Conservation (phyloP, 768 basidiomycete genomes). For the Lentinula raphanica region DNA sequence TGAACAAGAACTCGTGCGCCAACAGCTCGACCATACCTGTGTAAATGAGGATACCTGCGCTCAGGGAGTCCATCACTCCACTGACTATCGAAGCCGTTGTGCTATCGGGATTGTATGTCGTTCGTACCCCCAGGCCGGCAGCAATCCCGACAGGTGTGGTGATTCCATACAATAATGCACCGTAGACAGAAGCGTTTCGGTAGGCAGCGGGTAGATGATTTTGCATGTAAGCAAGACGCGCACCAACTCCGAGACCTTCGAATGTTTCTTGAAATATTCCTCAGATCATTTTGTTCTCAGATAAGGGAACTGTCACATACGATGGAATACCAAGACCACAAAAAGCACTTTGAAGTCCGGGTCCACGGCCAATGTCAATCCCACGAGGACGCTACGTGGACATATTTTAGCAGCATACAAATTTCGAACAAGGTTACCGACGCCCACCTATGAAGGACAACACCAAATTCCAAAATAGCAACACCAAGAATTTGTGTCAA, state of each 20-base stretch:
- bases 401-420: constrained; percentile 5
- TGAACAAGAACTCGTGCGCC: constrained; percentile 94
- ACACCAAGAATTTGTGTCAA: constrained; percentile 81
- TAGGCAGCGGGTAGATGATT: constrained; percentile 43
- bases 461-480: constrained; percentile 91
- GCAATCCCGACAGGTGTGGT: constrained; percentile 90
- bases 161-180: constrained; percentile 62
- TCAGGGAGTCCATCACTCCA: constrained; percentile 80
- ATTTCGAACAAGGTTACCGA: background rate
- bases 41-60: constrained; percentile 84
- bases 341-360: constrained; percentile 79
- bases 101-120: constrained; percentile 77
- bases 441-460: constrained; percentile 70
- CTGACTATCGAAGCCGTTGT: constrained; percentile 75
- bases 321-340: constrained; percentile 87
- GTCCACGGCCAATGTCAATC: constrained; percentile 84
- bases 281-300: background rate
- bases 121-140: constrained; percentile 67
- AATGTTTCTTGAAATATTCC: constrained; percentile 63
- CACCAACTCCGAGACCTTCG: constrained; percentile 92
- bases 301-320: constrained; percentile 41
- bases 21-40: constrained; percentile 87
- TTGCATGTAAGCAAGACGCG: constrained; percentile 74
- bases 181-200: constrained; percentile 50
- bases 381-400: constrained; percentile 64